A percentile compares a stretch with the other conserved stretches of the same genome.
Evolutionary conservation across 805 yeast species (phyloP).

Genomic region (Hemisphaericaspora nanyangensis): DNA sequence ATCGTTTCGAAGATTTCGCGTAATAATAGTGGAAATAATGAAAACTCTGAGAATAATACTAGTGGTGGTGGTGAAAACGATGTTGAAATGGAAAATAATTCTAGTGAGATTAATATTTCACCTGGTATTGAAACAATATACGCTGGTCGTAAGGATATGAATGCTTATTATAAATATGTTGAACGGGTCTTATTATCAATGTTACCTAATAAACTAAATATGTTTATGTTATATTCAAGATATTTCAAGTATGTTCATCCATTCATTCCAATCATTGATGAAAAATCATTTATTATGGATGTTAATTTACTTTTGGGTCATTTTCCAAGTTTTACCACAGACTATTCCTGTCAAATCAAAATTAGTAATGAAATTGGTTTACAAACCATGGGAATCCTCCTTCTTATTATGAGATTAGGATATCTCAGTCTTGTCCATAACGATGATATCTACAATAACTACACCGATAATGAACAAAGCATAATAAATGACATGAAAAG

Average conservation of each 20-base stretch:
- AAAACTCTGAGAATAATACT: background rate
- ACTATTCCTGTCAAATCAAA: slow-evolving; percentile 16
- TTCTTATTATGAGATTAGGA: slow-evolving; percentile 31
- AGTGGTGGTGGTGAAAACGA: slow-evolving; percentile 1
- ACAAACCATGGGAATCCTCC: slow-evolving; percentile 23
- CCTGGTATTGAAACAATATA: slow-evolving; percentile 9
- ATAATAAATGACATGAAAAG: slow-evolving; percentile 29
- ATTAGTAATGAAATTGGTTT: slow-evolving; percentile 31
- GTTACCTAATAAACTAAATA: slow-evolving; percentile 25
- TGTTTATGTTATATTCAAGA: slow-evolving; percentile 24
- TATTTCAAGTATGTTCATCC: slow-evolving; percentile 39
- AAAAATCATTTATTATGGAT: slow-evolving; percentile 23
- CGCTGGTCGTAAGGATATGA: slow-evolving; percentile 16
- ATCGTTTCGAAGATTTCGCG: slow-evolving; percentile 3
- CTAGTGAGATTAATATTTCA: background rate
- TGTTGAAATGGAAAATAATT: slow-evolving; percentile 3
- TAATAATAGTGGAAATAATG: background rate
- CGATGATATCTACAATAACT: slow-evolving; percentile 23
- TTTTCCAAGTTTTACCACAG: slow-evolving; percentile 17
- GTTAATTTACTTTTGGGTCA: slow-evolving; percentile 20
- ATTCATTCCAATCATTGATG: slow-evolving; percentile 34
- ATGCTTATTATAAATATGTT: slow-evolving; percentile 24
- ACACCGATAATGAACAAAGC: slow-evolving; percentile 21
- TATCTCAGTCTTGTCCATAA: slow-evolving; percentile 38
- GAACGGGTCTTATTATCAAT: slow-evolving; percentile 24